Evolutionary conservation across 1,284 basidiomycete genomes (phyloP), one percentile per base, ranked within the genome.

Genomic region (Naganishia cerealis): DNA sequence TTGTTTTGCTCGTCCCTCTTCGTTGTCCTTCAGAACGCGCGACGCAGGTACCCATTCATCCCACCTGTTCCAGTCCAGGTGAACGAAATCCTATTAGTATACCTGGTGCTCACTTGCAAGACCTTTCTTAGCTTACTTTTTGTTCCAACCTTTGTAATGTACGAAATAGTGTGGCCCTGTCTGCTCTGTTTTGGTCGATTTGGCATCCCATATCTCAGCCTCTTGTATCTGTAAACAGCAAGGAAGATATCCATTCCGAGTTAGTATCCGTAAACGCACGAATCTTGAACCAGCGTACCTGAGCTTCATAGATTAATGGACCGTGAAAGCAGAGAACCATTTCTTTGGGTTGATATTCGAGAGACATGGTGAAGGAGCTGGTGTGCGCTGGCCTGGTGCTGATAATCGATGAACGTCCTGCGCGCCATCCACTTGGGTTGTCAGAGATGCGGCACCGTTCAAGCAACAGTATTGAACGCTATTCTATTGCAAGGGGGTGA

Each of bases 111-210:
- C 38, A 18, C 29, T 16, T 57, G 18, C 59, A 24, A 39, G 53
- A 42, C 10, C 21, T 24, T 53, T 21, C n/a, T 36, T 15, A n/a
- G 85, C 92, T 80, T 78, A 94, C 88, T 91, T 94, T 81, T 94
- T 91, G 80, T 98, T 99, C 96, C 96, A 99, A 5, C 96, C 96
- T 79, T 96, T 94, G 84, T 99, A 99, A 81, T 99, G 96, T 29
- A 99, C 94, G 72, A 91, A 89, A 80, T 92, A 99, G 75, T 96
- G 91, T 6, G 87, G 87, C 1, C 93, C 93, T 0, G 86, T 81
- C 6, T 83, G 80, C 3, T 90, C 89, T 5, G 86, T 84, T 52
- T 87, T 84, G 8, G 89, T 87, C 65, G 86, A 88, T 3, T 84
- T 82, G 73, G 90, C 88, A 67, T 89, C 87, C 84, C 88, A 90